Percentiles rank a stretch among this genome's conserved stretches.
Conservation (phyloP, 495 filamentous ascomycete species). For the Platismatia glauca region DNA sequence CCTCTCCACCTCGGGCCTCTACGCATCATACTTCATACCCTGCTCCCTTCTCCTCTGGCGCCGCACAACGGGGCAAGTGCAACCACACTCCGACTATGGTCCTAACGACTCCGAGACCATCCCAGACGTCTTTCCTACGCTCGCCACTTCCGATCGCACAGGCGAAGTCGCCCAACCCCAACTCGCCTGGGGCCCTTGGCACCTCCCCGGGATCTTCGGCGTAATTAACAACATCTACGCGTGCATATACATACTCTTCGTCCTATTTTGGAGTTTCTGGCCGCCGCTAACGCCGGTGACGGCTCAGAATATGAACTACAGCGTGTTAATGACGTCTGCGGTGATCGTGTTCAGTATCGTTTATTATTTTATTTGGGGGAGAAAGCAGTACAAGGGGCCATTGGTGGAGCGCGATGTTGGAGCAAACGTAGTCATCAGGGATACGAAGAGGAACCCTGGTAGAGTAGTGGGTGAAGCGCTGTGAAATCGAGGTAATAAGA, state of each 20-base stretch:
- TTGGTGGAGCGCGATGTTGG: slow-evolving; percentile 13
- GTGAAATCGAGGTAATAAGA: too few relatives aligned
- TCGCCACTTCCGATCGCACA: neutral
- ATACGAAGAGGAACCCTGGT: neutral
- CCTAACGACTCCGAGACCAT: slow-evolving; percentile 16
- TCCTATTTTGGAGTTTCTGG: slow-evolving; percentile 35
- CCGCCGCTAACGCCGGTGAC: slow-evolving; percentile 37
- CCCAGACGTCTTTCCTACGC: neutral
- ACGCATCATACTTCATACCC: slow-evolving; percentile 43
- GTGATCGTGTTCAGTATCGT: slow-evolving; percentile 34
- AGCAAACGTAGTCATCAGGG: neutral
- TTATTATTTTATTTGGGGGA: slow-evolving; percentile 37
- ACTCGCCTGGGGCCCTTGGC: slow-evolving; percentile 33
- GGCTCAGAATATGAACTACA: slow-evolving; percentile 41
- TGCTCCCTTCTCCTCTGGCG: slow-evolving; percentile 41
- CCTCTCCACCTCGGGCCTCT: slow-evolving; percentile 34
- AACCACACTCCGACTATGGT: slow-evolving; percentile 33
- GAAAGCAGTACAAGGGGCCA: slow-evolving; percentile 14
- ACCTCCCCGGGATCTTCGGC: slow-evolving; percentile 38
- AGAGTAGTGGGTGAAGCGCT: neutral
- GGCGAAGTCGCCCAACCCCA: neutral
- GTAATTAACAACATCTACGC: slow-evolving; percentile 38
- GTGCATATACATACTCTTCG: slow-evolving; percentile 29
- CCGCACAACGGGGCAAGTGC: slow-evolving; percentile 28
- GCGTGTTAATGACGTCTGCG: slow-evolving; percentile 36